phyloP scores from a whole-genome alignment of 495 filamentous ascomycete genomes.

The Echria macrotheca region DNA sequence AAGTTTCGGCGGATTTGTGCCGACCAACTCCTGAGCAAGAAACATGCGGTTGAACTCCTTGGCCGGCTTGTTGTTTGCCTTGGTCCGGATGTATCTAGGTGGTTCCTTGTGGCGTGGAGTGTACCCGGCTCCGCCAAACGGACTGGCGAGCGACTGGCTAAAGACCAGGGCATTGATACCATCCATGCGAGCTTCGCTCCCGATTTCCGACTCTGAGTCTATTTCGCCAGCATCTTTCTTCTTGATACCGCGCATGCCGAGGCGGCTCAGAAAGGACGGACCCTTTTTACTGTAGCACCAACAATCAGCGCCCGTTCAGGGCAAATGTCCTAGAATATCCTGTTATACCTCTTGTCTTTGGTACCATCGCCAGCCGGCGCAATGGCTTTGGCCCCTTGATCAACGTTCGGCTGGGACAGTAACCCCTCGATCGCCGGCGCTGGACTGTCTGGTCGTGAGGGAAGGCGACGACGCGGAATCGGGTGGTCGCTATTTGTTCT shows the following conservation, averaged over 20 bases:
- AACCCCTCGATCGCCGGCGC: conserved; percentile 36
- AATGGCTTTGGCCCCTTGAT: conserved; percentile 26
- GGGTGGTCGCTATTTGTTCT: conserved; percentile 73
- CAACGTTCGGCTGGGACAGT: conserved; percentile 35
- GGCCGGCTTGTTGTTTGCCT: conserved; percentile 72
- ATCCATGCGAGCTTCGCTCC: conserved; percentile 63
- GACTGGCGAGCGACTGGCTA: conserved; percentile 47
- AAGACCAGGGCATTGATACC: conserved; percentile 79
- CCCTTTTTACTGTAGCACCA: conserved; percentile 48
- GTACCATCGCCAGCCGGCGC: conserved; percentile 29
- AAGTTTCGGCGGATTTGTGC: conserved; percentile 28
- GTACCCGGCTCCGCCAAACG: conserved; percentile 68
- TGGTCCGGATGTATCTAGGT: conserved; percentile 83
- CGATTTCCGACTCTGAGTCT: conserved; percentile 66
- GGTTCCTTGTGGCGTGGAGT: conserved; percentile 85
- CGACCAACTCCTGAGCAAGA: conserved; percentile 78
- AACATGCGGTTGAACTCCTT: conserved; percentile 84
- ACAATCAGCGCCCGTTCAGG: conserved; percentile 2
- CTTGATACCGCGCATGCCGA: conserved; percentile 70
- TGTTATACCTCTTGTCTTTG: conserved; percentile 65
- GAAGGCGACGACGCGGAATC: conserved; percentile 54
- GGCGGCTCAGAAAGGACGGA: conserved; percentile 82
- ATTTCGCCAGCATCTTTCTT: conserved; percentile 53
- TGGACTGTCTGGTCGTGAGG: conserved; percentile 48
- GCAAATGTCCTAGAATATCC: not conserved